phyloP scores from a whole-genome alignment of 805 yeast genomes.

The Starmerella davenportii region DNA sequence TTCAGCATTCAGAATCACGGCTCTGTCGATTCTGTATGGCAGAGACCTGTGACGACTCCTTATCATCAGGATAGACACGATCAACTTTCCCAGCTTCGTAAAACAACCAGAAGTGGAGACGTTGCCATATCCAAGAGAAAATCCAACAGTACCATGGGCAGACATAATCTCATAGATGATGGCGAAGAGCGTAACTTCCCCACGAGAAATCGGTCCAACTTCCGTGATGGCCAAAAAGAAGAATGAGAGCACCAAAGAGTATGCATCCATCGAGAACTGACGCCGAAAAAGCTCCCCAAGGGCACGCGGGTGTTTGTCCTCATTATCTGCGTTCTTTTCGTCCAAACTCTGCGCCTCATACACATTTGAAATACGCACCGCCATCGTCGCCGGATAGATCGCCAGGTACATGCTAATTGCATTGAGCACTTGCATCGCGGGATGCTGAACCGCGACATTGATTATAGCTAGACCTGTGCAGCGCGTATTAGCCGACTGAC shows the following conservation, averaged over 20 bases:
- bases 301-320: conserved; percentile 23
- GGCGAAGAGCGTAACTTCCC: conserved; percentile 28
- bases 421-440: conserved; percentile 85
- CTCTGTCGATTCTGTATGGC: conserved; percentile 85
- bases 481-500: conserved; percentile 81
- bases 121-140: conserved; percentile 67
- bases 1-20: conserved; percentile 67
- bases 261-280: conserved; percentile 82
- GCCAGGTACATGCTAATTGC: conserved; percentile 97
- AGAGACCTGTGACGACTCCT: conserved; percentile 95
- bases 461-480: conserved; percentile 81
- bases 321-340: conserved; percentile 9
- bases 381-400: conserved; percentile 86
- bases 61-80: conserved; percentile 74
- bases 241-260: conserved; percentile 79
- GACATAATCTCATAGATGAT: conserved; percentile 76
- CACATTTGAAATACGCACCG: conserved; percentile 89
- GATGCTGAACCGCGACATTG: conserved; percentile 51
- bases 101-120: conserved; percentile 63
- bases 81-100: conserved; percentile 55
- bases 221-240: conserved; percentile 80
- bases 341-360: conserved; percentile 82
- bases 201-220: conserved; percentile 33
- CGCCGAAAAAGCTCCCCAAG: conserved; percentile 49
- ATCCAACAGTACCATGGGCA: conserved; percentile 93